Percentiles rank a stretch among this genome's conserved stretches.
Evolutionary conservation across 108 stramenopile genomes (phyloP).

Genomic region (Nitzschia putrida): DNA sequence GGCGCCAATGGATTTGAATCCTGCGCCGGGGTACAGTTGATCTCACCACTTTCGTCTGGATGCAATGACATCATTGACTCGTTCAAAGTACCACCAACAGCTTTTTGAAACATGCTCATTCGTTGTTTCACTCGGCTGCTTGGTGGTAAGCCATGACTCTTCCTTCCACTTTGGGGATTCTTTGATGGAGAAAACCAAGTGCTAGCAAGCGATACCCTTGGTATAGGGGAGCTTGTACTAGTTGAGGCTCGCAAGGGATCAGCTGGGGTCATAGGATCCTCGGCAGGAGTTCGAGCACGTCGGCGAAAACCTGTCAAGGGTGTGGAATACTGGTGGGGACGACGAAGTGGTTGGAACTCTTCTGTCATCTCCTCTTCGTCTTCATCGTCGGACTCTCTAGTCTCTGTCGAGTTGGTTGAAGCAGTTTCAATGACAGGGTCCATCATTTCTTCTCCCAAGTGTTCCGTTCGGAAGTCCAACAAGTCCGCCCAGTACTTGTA

Average conservation of each 20-base stretch:
- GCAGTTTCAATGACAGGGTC: slow-evolving; percentile 12
- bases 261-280: slow-evolving; percentile 4
- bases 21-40: neutral
- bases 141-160: neutral
- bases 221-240: neutral
- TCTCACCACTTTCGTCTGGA: too few species aligned
- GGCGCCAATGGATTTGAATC: slow-evolving; percentile 1
- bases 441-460: slow-evolving; percentile 48
- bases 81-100: slow-evolving; percentile 6
- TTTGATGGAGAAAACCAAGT: slow-evolving; percentile 5
- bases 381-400: slow-evolving; percentile 7
- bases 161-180: slow-evolving; percentile 3
- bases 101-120: slow-evolving; percentile 39
- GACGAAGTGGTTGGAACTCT: slow-evolving; percentile 7
- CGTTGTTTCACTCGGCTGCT: slow-evolving; percentile 15
- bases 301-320: slow-evolving; percentile 14
- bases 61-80: neutral
- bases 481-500: slow-evolving; percentile 80
- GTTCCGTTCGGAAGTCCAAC: slow-evolving; percentile 81
- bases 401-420: slow-evolving; percentile 26
- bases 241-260: neutral
- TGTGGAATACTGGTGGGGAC: neutral
- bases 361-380: neutral
- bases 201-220: neutral
- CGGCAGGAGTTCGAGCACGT: slow-evolving; percentile 8